Evolutionary conservation across 352 stramenopile genomes (phyloP).

Genomic region (Phytophthora lateralis): DNA sequence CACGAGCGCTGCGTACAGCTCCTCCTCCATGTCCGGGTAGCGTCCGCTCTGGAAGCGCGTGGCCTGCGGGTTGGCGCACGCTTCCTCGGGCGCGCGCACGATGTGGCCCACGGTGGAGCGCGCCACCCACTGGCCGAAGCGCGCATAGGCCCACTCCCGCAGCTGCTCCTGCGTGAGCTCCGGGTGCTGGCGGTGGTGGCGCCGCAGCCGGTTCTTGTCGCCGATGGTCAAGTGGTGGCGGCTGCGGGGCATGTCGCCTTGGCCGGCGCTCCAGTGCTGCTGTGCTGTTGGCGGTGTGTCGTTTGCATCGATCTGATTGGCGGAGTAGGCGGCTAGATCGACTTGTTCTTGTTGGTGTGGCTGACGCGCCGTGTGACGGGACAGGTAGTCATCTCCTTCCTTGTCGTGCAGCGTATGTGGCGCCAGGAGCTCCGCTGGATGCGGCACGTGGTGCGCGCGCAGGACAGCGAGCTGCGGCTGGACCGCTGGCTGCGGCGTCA

Average conservation of each 20-base stretch:
- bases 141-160: slow-evolving; percentile 32
- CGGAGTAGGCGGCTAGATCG: too few relatives aligned
- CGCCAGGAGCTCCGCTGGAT: slow-evolving; percentile 55
- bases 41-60: slow-evolving; percentile 41
- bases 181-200: slow-evolving; percentile 24
- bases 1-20: slow-evolving; percentile 23
- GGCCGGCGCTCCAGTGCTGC: slow-evolving; percentile 2
- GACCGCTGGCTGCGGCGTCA: slow-evolving; percentile 68
- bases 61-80: slow-evolving; percentile 35
- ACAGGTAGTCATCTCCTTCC: slow-evolving; percentile 3
- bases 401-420: slow-evolving; percentile 29
- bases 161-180: slow-evolving; percentile 43
- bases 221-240: slow-evolving; percentile 44
- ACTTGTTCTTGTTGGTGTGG: too few relatives aligned
- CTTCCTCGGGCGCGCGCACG: slow-evolving; percentile 28
- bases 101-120: slow-evolving; percentile 43
- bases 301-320: too few relatives aligned
- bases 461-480: slow-evolving; percentile 65
- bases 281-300: slow-evolving; percentile 21
- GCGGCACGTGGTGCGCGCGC: slow-evolving; percentile 43
- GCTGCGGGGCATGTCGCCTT: slow-evolving; percentile 11
- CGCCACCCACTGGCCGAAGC: slow-evolving; percentile 35
- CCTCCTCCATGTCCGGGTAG: slow-evolving; percentile 39
- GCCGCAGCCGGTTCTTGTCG: slow-evolving; percentile 39
- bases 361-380: neutral